Percentiles rank a stretch among this genome's conserved stretches.
phyloP scores from a whole-genome alignment of 495 filamentous ascomycete species.

The Neurospora terricola region DNA sequence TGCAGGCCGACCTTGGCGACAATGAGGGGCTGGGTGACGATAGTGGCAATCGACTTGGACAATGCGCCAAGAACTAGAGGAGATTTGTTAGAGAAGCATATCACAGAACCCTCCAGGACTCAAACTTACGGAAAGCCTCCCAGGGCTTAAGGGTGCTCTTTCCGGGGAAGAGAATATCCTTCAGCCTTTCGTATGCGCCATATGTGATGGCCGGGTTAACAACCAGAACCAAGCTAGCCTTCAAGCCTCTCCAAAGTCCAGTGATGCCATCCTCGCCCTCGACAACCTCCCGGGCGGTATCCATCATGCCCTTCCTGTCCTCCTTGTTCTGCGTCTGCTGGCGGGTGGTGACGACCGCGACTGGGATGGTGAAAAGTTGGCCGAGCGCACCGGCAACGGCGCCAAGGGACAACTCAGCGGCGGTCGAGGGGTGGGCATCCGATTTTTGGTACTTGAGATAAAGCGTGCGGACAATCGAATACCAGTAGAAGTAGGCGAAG shows the following conservation, averaged over 20 bases:
- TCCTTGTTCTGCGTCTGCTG: constrained; percentile 84
- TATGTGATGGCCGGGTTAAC: constrained; percentile 98
- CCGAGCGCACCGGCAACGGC: constrained; percentile 84
- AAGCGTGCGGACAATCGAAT: constrained; percentile 74
- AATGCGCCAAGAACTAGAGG: constrained; percentile 73
- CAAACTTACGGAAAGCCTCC: constrained; percentile 80
- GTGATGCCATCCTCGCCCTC: constrained; percentile 80
- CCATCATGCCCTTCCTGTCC: constrained; percentile 78
- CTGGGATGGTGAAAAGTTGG: constrained; percentile 92
- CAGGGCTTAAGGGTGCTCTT: constrained; percentile 67
- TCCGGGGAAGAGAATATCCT: constrained; percentile 66
- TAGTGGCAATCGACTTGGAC: constrained; percentile 88
- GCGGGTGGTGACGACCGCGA: constrained; percentile 88
- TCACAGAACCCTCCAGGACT: neutral
- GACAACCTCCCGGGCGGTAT: constrained; percentile 82
- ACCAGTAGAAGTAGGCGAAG: constrained; percentile 99
- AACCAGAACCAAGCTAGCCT: constrained; percentile 92
- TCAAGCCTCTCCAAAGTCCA: constrained; percentile 90
- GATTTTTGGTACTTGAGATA: constrained; percentile 61
- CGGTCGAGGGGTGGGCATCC: constrained; percentile 64
- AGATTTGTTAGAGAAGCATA: neutral
- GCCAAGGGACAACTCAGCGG: constrained; percentile 76
- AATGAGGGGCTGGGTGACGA: constrained; percentile 90
- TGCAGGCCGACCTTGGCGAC: constrained; percentile 97
- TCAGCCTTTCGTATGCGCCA: constrained; percentile 87